Conservation (phyloP, 192 early-diverging fungal genomes). For the Entomortierella parvispora region DNA sequence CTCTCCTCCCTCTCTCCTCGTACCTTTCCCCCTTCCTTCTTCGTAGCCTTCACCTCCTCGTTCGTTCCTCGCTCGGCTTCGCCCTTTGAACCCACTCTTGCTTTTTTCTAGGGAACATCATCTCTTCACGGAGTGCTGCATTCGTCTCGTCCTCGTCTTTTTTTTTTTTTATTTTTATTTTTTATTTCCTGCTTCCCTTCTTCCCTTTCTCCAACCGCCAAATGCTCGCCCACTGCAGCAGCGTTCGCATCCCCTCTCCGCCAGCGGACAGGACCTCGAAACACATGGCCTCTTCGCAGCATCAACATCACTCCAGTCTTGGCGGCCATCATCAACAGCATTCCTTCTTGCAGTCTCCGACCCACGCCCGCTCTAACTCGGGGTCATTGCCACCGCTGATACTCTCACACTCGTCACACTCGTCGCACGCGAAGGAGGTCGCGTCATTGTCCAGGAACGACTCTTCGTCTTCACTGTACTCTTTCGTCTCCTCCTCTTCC, state of each 20-base stretch:
- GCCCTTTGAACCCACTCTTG: neutral
- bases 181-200: too few relatives aligned
- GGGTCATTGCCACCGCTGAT: neutral
- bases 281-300: neutral
- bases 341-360: constrained; percentile 29
- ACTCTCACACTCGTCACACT: neutral
- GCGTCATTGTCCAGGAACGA: neutral
- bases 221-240: neutral
- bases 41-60: neutral
- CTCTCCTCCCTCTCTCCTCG: neutral
- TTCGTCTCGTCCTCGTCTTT: neutral
- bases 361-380: constrained; percentile 41
- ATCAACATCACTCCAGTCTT: neutral
- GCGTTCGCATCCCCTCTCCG: constrained; percentile 2
- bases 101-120: neutral
- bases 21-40: neutral
- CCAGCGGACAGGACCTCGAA: neutral
- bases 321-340: neutral
- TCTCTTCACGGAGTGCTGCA: neutral
- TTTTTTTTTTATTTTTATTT: neutral
- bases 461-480: too few relatives aligned
- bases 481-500: neutral
- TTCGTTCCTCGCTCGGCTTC: too few relatives aligned
- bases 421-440: neutral
- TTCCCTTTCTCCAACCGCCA: neutral